Evolutionary conservation across 75 land plant species (phyloP).

Genomic region (Pseudotsuga menziesii): DNA sequence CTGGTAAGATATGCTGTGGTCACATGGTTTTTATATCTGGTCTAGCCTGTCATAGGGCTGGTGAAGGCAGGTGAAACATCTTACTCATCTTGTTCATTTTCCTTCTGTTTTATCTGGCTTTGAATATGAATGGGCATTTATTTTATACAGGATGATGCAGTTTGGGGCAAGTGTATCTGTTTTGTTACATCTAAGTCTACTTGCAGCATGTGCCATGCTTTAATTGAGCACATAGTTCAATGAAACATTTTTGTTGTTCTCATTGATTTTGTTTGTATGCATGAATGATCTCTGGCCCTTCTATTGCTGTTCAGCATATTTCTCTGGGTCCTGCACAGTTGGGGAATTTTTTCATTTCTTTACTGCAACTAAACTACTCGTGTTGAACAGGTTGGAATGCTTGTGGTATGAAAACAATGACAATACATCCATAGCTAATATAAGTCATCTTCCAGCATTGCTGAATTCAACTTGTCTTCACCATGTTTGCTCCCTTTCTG

Average conservation of each 20-base stretch:
- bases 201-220: too few relatives aligned
- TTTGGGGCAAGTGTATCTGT: neutral
- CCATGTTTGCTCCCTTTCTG: constrained; percentile 33
- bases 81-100: neutral
- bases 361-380: constrained; percentile 7
- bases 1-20: constrained; percentile 49
- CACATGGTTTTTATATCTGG: constrained; percentile 52
- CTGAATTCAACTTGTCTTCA: constrained; percentile 61
- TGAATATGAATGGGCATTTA: neutral
- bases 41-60: constrained; percentile 29
- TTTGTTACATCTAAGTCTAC: neutral
- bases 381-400: constrained; percentile 41
- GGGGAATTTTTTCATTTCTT: neutral
- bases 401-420: constrained; percentile 49
- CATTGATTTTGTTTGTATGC: neutral
- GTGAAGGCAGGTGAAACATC: constrained; percentile 30
- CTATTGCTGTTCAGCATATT: neutral
- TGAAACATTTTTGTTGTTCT: neutral
- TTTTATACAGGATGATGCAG: neutral
- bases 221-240: neutral
- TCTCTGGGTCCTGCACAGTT: neutral
- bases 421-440: constrained; percentile 40
- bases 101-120: neutral
- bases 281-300: neutral
- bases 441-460: constrained; percentile 61